A percentile compares a stretch with the other conserved stretches of the same genome.
Conservation (phyloP, 495 filamentous ascomycete genomes). For the Parmelia sp. region DNA sequence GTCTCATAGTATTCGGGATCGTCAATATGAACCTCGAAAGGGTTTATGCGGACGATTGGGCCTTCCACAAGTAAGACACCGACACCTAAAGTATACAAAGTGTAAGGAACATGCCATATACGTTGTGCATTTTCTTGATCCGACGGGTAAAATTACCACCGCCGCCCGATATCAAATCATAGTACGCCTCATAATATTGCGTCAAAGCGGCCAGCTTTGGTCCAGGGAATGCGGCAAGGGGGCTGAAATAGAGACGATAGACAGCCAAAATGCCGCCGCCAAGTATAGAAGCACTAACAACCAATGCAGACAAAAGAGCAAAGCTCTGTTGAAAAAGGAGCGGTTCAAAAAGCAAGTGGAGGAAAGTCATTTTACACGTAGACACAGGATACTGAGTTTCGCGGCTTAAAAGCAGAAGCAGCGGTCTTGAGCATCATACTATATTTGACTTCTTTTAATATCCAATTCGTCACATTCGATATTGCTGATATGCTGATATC, state of each 20-base stretch:
- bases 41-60: slow-evolving; percentile 40
- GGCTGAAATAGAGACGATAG: slow-evolving; percentile 35
- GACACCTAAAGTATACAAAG: background rate
- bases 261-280: slow-evolving; percentile 4
- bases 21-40: slow-evolving; percentile 37
- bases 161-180: slow-evolving; percentile 33
- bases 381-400: no score
- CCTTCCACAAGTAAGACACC: slow-evolving; percentile 25
- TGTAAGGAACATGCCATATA: slow-evolving; percentile 37
- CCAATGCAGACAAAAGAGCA: no score
- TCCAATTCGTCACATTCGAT: no score
- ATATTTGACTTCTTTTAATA: no score
- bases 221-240: slow-evolving; percentile 42
- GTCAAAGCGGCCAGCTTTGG: slow-evolving; percentile 48
- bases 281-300: no score
- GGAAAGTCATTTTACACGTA: no score
- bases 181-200: slow-evolving; percentile 46
- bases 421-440: no score
- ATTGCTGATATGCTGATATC: no score
- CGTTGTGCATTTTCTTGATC: slow-evolving; percentile 41
- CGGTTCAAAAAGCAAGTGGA: no score
- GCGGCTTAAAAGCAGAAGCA: no score
- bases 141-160: slow-evolving; percentile 36
- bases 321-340: no score
- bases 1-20: slow-evolving; percentile 33